Base-by-base conservation (phyloP, 2,329 filamentous ascomycete species). In the Fusarium hainanense region DNA sequence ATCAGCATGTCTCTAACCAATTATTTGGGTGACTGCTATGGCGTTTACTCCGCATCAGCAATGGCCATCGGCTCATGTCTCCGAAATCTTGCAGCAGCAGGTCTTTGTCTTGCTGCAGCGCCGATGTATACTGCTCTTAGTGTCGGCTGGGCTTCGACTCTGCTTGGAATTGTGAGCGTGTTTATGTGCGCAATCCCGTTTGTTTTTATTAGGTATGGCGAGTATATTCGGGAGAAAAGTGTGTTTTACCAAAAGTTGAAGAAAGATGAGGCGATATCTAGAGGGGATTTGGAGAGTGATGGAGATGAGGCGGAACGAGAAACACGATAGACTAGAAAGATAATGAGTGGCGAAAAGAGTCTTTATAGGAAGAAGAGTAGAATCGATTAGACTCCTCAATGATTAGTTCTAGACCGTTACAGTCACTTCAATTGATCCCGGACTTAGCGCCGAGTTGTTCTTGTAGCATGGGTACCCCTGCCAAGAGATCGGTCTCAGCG, bases 151-250 rank as follows among this genome's bases (percentile, higher is more conserved):
- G 62, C 62, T 7, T 51, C 62, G 13, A 58, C 59, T 6, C 20
- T 64, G 0, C 44, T 64, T 10, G 62, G 62, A 1, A 21, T 25
- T 3, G 40, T 58, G 1, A 64, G 59, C 4, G 16, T 64, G 2
- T 41, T 64, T 0, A 64, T 64, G 62, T 64, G 62, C n/a, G 62
- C 23, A 1, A 64, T 64, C 13, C 62, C 62, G 1, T 64, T 64
- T 30, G 27, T 64, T 0, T 64, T 64, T 6, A 64, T 64, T 6
- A 28, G 51, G 6, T 58, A 64, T 18, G 62, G 59, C 0, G 40
- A 65, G 27, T 46, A 34, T 1, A 64, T 64, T 2, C 16, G 62
- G 14, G 40, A 58, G 7, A 34, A 62, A 21, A 64, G 62, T 10
- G 41, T 20, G 11, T 64, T 64, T 20, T 64, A 64, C 6, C 59